Base-by-base conservation (phyloP, 2,329 filamentous ascomycete species). In the Hypoxylon rubiginosum region DNA sequence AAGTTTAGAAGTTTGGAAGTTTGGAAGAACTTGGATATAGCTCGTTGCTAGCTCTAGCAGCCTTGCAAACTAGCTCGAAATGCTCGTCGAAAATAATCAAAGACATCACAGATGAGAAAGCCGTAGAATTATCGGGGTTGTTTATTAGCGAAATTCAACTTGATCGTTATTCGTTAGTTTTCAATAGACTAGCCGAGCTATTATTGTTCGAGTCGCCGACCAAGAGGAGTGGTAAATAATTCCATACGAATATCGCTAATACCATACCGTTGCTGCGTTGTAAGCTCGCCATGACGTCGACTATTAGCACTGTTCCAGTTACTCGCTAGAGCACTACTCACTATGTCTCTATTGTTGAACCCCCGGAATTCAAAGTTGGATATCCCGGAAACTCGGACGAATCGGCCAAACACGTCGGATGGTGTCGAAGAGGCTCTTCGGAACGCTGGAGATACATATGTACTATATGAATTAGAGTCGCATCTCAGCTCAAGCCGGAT, bases 41-140 rank as follows among this genome's bases (percentile, higher is more conserved):
- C 36, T n/a, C n/a, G n/a, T n/a, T 7, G 26, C 26, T 28, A 28
- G 4, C 39, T 1, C n/a, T 10, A 19, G 4, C 32, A 64, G 54
- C 58, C 36, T 59, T 48, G 41, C 19, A 28, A 46, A 36, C 36
- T 34, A 67, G 36, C 45, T 48, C 28, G 39, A 67, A 19, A 19
- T 4, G 6, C n/a, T 43, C 39, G 19, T 55, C 15, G 19, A 57
- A 39, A 21, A 61, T 53, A 15, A 34, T 39, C 57, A 64, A 46
- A 57, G n/a, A n/a, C n/a, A 60, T 52, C 53, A 28, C 55, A 55
- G 61, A 62, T 51, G 30, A 64, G 32, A 52, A 62, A 56, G 49
- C 49, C 45, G 50, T 58, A 55, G 30, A 50, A 52, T 21, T 41
- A 50, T 32, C n/a, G 46, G 49, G 36, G 11, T 19, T 26, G 26